Base-by-base conservation (phyloP, 257 asterid species). In the Petunia axillaris region DNA sequence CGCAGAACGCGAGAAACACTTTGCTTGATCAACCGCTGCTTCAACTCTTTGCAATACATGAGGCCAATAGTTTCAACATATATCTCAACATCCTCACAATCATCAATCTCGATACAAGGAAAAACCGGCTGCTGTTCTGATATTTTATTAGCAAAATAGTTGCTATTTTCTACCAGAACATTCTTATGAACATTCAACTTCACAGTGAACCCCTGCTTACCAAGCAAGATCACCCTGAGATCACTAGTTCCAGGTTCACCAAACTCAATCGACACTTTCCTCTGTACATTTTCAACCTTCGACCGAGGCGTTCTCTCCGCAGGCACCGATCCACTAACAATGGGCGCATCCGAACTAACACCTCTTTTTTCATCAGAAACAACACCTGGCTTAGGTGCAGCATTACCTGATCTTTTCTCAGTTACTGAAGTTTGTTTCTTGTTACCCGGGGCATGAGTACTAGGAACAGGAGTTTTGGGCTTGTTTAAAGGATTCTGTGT, bases 221-320 rank as follows among this genome's bases (percentile, higher is more conserved):
- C 98, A 0, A 89, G 82, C 85, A 95, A 82, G 79, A 91, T 91
- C 62, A 95, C 88, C 87, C 89, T 91, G 79, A 95, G 85, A 84
- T 95, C 98, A 80, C 99, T 90, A 1, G 93, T 92, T 65, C 97
- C 97, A 38, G 93, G 84, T 77, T 95, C 99, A 43, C 99, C 99
- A 85, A 95, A 95, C 91, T 95, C 98, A 75, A 95, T 87, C 3
- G 96, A 84, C 11, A 95, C 98, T 88, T 95, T 95, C 85, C 90
- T 87, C 0, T 91, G 90, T 52, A 80, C 84, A 78, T 86, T 88
- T 77, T 92, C 98, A 58, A 70, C 78, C 91, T 94, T 95, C 1
- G 82, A 74, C 60, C 89, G 79, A 57, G 91, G 88, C 0, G 82
- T 41, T 85, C 90, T 85, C 82, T 91, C 98, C 2, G 81, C 85